Base-by-base conservation (phyloP, 441 rosid species). In the Erodium texanum region DNA sequence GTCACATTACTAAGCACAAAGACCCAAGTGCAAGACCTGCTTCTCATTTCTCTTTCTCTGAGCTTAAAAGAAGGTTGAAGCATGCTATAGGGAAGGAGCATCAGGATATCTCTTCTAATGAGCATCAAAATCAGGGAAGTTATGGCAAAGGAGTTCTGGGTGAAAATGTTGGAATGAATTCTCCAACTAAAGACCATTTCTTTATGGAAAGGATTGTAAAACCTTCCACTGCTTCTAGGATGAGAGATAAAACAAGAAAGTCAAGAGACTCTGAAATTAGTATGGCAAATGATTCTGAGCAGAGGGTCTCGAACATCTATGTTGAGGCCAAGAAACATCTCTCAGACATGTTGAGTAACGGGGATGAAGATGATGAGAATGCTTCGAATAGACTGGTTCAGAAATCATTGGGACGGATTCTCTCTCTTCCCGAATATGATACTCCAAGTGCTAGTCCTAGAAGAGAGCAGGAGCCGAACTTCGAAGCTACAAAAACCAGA, bases 321-420 rank as follows among this genome's bases (percentile, higher is more conserved):
- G 64, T 79, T 45, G 96, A 92, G 78, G 99, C 97, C 76, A 95
- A 79, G 85, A 95, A 87, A 74, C 99, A 86, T 80, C 85, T 95
- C 19, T 87, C 90, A 27, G 96, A 87, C 73, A 83, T 87, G 90
- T 80, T 95, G 71, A 80, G 80, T 72, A 79, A 69, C 70, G 92
- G 84, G 70, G 82, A 79, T 43, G 79, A 76, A 58, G 77, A 74
- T 78, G 77, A 74, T 78, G 76, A 62, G 9, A 81, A 73, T 71
- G 71, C 76, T 76, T 82, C 89, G 32, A 78, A 74, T 48, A 71
- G 80, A 65, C 80, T 78, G 59, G 64, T 71, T 45, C 86, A 86
- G 2, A 87, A 75, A 84, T 76, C 95, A 50, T 82, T 92, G 1
- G 98, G 93, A 64, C 82, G 85, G 75, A 90, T 92, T 69, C 97